phyloP scores from a whole-genome alignment of 495 filamentous ascomycete species.

The Coniosporium apollinis region DNA sequence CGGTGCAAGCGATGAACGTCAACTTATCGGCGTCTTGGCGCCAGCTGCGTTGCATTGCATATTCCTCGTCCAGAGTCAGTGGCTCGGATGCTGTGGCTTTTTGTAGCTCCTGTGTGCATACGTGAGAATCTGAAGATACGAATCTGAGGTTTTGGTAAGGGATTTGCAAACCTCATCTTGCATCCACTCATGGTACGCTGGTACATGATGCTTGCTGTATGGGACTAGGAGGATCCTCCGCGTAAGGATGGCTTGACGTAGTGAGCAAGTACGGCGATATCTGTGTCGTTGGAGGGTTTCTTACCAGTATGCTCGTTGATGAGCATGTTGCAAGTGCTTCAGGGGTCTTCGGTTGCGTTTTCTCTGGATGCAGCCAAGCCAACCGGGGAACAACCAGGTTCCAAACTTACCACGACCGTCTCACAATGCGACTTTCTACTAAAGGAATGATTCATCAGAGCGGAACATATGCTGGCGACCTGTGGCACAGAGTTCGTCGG shows the following conservation, averaged over 20 bases:
- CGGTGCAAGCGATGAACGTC: constrained; percentile 53
- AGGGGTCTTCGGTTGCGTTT: too few species aligned
- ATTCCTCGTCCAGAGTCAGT: constrained; percentile 60
- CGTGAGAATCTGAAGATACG: too few species aligned
- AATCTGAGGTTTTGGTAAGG: too few species aligned
- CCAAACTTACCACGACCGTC: too few species aligned
- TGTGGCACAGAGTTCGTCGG: too few species aligned
- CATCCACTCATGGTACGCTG: constrained; percentile 80
- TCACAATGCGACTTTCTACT: too few species aligned
- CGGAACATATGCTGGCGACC: too few species aligned
- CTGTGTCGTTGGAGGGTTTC: neutral
- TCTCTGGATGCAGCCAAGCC: too few species aligned
- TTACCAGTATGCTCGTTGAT: neutral
- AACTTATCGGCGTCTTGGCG: constrained; percentile 56
- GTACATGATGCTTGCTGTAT: constrained; percentile 67
- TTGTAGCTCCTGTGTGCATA: constrained; percentile 48
- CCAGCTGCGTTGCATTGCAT: constrained; percentile 73
- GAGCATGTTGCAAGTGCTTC: too few species aligned
- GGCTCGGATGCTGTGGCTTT: constrained; percentile 71
- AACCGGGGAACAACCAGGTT: too few species aligned
- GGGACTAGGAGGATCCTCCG: constrained; percentile 57
- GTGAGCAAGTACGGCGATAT: neutral
- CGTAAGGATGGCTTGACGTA: constrained; percentile 43
- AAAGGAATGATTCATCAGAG: too few species aligned
- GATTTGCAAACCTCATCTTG: constrained; percentile 47